Evolutionary conservation across 257 asterid genomes (phyloP).

Genomic region (Solanum chilense): DNA sequence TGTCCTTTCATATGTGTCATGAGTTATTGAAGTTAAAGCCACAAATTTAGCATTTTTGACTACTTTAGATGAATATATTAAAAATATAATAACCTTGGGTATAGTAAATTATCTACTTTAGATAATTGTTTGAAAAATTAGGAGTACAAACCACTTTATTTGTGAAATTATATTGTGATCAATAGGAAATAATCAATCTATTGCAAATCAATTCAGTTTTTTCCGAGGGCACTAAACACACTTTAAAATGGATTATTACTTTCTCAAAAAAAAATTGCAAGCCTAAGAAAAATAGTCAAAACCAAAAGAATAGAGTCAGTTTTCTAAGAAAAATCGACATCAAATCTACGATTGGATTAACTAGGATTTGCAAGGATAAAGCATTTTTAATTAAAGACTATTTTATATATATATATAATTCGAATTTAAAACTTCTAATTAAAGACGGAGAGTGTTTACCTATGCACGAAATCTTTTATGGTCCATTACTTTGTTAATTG

Average conservation of each 20-base stretch:
- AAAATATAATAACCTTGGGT: neutral
- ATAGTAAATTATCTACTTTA: neutral
- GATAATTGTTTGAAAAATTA: neutral
- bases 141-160: neutral
- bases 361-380: neutral
- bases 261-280: neutral
- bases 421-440: neutral
- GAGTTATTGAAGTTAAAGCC: neutral
- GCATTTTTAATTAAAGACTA: neutral
- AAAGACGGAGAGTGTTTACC: neutral
- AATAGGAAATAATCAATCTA: neutral
- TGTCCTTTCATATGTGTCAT: neutral
- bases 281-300: neutral
- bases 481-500: neutral
- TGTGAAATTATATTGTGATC: neutral
- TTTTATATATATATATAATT: neutral
- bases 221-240: neutral
- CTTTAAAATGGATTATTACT: neutral
- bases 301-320: too few species aligned
- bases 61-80: neutral
- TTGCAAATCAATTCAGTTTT: neutral
- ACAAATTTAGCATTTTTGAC: neutral
- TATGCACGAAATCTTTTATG: neutral
- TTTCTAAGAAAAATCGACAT: neutral
- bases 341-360: neutral